These are phyloP conservation scores for Candida silvicultrix DNA, from an alignment of 805 yeast genomes.

Conservation along the genomic window DNA sequence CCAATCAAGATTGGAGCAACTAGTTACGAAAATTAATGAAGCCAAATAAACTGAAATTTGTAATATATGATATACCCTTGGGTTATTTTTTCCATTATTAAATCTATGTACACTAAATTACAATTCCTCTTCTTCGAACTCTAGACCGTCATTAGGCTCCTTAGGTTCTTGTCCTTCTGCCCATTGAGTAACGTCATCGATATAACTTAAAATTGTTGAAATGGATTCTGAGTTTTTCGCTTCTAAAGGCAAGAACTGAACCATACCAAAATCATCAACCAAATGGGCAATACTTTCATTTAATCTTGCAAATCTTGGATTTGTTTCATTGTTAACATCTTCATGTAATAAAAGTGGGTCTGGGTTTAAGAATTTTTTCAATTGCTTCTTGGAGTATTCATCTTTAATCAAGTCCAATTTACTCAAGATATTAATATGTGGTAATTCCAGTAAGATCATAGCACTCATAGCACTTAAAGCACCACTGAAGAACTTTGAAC, in stretches of 20 bases:
- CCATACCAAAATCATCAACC: constrained; percentile 98
- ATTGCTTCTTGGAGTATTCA: constrained; percentile 64
- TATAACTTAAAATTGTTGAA: constrained; percentile 77
- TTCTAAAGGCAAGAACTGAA: constrained; percentile 88
- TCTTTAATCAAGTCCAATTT: constrained; percentile 83
- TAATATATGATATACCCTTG: not conserved
- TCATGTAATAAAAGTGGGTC: constrained; percentile 72
- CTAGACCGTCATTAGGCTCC: constrained; percentile 79
- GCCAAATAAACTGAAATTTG: constrained; percentile 5
- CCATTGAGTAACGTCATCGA: constrained; percentile 98
- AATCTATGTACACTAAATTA: not conserved
- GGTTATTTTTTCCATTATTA: constrained; percentile 1
- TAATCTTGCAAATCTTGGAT: constrained; percentile 61
- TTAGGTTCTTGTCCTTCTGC: constrained; percentile 94
- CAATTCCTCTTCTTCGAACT: constrained; percentile 49
- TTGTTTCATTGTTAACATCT: constrained; percentile 41
- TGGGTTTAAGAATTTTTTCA: constrained; percentile 84
- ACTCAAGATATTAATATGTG: constrained; percentile 86
- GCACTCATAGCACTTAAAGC: constrained; percentile 97
- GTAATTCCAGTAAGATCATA: constrained; percentile 90
- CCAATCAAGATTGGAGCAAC: constrained; percentile 18
- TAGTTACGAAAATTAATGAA: constrained; percentile 14
- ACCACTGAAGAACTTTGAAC: constrained; percentile 90
- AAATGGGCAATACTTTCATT: constrained; percentile 81
- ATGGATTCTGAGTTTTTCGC: constrained; percentile 71